Percentiles rank a stretch among this genome's conserved stretches.
phyloP scores from a whole-genome alignment of 306 rosid genomes.

The Citrullus mucosospermus region DNA sequence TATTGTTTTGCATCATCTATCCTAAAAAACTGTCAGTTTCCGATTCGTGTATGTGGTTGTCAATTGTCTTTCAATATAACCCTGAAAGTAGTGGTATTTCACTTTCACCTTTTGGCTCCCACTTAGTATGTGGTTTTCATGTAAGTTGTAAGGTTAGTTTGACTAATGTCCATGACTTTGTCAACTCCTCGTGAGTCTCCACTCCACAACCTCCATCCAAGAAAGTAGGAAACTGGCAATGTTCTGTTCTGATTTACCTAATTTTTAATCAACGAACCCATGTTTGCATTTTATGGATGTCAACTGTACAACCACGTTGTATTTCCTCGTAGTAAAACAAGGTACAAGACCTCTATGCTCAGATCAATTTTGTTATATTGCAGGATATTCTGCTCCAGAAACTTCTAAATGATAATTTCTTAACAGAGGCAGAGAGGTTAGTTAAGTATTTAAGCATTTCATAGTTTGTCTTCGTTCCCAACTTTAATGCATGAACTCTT shows the following conservation, averaged over 20 bases:
- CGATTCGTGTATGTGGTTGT: not conserved
- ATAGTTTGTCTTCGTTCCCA: not conserved
- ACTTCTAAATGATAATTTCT: slow-evolving; percentile 43
- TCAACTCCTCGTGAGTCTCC: not conserved
- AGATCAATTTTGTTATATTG: slow-evolving; percentile 13
- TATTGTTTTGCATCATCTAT: not conserved
- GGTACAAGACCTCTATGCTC: not conserved
- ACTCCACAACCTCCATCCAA: not conserved
- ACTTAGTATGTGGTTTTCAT: not conserved
- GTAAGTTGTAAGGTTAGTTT: not conserved
- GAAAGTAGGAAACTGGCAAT: not conserved
- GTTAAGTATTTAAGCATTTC: slow-evolving; percentile 13
- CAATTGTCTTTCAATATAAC: not conserved
- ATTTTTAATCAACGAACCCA: not conserved
- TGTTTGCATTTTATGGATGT: not conserved
- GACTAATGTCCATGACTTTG: not conserved
- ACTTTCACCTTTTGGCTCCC: not conserved
- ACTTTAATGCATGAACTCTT: not conserved
- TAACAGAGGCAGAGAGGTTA: slow-evolving; percentile 79
- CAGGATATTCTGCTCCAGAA: slow-evolving; percentile 85
- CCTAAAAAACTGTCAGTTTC: not conserved
- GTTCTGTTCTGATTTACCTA: not conserved
- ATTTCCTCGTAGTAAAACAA: not conserved
- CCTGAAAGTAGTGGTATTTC: not conserved
- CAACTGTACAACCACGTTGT: not conserved